These are phyloP conservation scores for Acacia concinna DNA, from an alignment of 331 rosid genomes.

Conservation along the genomic window DNA sequence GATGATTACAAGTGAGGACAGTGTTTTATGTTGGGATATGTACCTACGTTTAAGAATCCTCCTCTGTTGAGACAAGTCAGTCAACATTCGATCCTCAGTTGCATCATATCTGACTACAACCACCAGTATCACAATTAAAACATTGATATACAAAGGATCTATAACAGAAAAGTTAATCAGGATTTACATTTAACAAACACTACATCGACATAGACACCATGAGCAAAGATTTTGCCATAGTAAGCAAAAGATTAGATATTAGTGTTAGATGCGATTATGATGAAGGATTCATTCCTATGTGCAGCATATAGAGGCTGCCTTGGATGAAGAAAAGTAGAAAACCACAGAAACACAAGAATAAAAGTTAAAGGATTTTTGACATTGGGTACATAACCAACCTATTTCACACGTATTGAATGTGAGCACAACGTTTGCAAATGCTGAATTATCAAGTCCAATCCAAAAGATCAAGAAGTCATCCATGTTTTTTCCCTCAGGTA, in stretches of 20 bases:
- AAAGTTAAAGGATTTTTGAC: neutral
- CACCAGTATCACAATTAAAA: slow-evolving; percentile 39
- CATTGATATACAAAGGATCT: slow-evolving; percentile 12
- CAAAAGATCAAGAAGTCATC: slow-evolving; percentile 75
- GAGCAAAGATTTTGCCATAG: slow-evolving; percentile 13
- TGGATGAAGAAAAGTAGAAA: slow-evolving; percentile 22
- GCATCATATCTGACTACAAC: slow-evolving; percentile 87
- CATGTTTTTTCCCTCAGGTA: slow-evolving; percentile 61
- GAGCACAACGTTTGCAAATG: slow-evolving; percentile 79
- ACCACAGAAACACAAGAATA: slow-evolving; percentile 17
- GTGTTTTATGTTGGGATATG: slow-evolving; percentile 8
- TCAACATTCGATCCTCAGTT: slow-evolving; percentile 54
- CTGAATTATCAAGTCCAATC: slow-evolving; percentile 83
- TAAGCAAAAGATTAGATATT: slow-evolving; percentile 7
- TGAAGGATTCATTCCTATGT: slow-evolving; percentile 7
- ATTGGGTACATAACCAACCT: slow-evolving; percentile 49
- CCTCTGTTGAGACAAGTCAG: slow-evolving; percentile 73
- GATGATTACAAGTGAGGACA: neutral
- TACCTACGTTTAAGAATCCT: slow-evolving; percentile 94
- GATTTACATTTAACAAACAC: slow-evolving; percentile 9
- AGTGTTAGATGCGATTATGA: neutral
- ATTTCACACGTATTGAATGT: slow-evolving; percentile 83
- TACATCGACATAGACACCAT: slow-evolving; percentile 1
- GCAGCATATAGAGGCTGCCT: neutral
- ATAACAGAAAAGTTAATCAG: slow-evolving; percentile 14